These are phyloP conservation scores for Gossypium aridum DNA, from an alignment of 441 rosid species.

Conservation along the genomic window DNA sequence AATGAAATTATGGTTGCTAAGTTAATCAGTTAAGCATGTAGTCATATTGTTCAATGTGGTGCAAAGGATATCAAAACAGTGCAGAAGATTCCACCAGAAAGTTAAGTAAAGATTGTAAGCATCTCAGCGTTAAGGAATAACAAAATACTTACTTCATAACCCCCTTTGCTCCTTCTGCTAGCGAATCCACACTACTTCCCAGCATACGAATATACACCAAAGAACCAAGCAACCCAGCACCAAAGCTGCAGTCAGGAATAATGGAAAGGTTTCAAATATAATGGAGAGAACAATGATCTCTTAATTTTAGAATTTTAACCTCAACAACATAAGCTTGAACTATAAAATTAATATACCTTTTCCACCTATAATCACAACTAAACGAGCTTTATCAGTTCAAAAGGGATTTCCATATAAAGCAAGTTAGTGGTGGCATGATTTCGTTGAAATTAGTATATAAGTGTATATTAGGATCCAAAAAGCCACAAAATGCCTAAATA, in stretches of 20 bases:
- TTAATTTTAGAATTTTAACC: neutral
- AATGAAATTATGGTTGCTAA: neutral
- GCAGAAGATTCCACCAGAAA: neutral
- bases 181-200: conserved; percentile 70
- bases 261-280: neutral
- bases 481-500: neutral
- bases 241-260: conserved; percentile 45
- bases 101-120: neutral
- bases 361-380: neutral
- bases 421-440: neutral
- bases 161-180: conserved; percentile 81
- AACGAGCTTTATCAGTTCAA: neutral
- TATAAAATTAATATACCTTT: neutral
- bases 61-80: neutral
- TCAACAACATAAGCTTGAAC: neutral
- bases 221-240: conserved; percentile 72
- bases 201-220: conserved; percentile 73
- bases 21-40: neutral
- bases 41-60: neutral
- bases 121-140: neutral
- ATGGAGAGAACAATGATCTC: neutral
- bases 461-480: neutral
- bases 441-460: neutral
- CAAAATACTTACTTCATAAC: conserved; percentile 48
- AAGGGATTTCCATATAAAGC: neutral